Percentiles rank a stretch among this genome's conserved stretches.
Conservation (phyloP, 495 filamentous ascomycete genomes). For the Penicillium samsonianum region DNA sequence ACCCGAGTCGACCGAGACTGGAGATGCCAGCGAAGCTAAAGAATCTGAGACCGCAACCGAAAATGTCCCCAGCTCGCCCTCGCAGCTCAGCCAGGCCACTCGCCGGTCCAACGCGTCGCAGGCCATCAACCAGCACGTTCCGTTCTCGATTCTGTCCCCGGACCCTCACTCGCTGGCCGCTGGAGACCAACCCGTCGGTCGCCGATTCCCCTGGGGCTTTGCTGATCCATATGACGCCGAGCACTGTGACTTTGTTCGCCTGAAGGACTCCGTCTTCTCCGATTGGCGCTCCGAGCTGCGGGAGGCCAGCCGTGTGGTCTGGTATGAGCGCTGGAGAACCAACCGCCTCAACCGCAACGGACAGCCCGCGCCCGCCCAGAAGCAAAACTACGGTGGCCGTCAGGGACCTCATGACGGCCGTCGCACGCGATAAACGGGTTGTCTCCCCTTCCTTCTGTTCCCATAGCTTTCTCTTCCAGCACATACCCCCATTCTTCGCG, state of each 20-base stretch:
- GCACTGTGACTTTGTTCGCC: constrained; percentile 91
- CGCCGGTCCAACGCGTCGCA: constrained; percentile 28
- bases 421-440: constrained; percentile 34
- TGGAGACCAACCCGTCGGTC: constrained; percentile 59
- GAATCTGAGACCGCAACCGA: constrained; percentile 9
- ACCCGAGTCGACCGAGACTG: constrained; percentile 33
- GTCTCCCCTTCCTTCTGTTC: constrained; percentile 19
- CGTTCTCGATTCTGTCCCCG: constrained; percentile 90
- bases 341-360: constrained; percentile 57
- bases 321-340: constrained; percentile 97
- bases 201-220: constrained; percentile 94
- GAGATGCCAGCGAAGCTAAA: constrained; percentile 27
- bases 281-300: constrained; percentile 92
- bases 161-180: constrained; percentile 81
- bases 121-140: constrained; percentile 53
- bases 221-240: constrained; percentile 86
- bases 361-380: constrained; percentile 22
- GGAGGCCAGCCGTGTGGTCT: constrained; percentile 86
- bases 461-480: constrained; percentile 33
- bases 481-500: constrained; percentile 27
- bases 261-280: constrained; percentile 88
- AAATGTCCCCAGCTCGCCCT: constrained; percentile 2
- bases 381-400: constrained; percentile 34
- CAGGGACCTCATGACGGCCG: constrained; percentile 37
- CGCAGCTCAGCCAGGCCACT: constrained; percentile 23